These are phyloP conservation scores for Kazachstania sp. DNA, from an alignment of 1,139 yeast genomes.

Conservation along the genomic window DNA sequence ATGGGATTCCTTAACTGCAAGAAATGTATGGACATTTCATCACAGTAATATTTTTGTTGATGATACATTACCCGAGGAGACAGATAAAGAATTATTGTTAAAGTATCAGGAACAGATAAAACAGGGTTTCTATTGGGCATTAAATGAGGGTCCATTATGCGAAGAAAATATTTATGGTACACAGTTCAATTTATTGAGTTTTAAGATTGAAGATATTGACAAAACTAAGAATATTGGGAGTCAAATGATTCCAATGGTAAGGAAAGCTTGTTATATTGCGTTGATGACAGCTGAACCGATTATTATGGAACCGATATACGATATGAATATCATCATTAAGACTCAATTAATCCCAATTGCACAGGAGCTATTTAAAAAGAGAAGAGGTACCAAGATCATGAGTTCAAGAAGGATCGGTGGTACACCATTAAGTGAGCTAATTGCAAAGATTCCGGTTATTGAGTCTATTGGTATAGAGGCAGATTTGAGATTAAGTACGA, in stretches of 20 bases:
- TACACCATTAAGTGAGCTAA: slow-evolving; percentile 55
- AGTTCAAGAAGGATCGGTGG: slow-evolving; percentile 57
- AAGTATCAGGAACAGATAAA: slow-evolving; percentile 44
- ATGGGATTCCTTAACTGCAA: slow-evolving; percentile 80
- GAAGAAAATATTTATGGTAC: slow-evolving; percentile 73
- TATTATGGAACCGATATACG: slow-evolving; percentile 74
- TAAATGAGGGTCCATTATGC: slow-evolving; percentile 81
- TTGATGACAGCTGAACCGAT: slow-evolving; percentile 71
- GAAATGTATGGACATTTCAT: slow-evolving; percentile 69
- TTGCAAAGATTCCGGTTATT: slow-evolving; percentile 73
- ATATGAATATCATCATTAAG: slow-evolving; percentile 52
- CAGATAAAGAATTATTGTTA: slow-evolving; percentile 46
- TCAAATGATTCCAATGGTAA: slow-evolving; percentile 72
- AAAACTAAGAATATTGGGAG: slow-evolving; percentile 38
- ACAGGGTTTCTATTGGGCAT: slow-evolving; percentile 80
- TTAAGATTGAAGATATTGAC: slow-evolving; percentile 40
- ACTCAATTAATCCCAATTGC: slow-evolving; percentile 41
- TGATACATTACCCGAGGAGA: slow-evolving; percentile 69
- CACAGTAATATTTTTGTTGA: slow-evolving; percentile 59
- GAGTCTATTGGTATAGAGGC: slow-evolving; percentile 88
- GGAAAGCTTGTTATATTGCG: slow-evolving; percentile 81
- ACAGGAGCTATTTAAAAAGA: slow-evolving; percentile 43
- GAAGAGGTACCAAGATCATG: slow-evolving; percentile 58
- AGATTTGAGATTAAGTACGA: slow-evolving; percentile 67
- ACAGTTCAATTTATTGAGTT: slow-evolving; percentile 61